A percentile compares a stretch with the other conserved stretches of the same genome.
These are phyloP conservation scores for Stachybotrys chlorohalonatus DNA, from an alignment of 2,329 filamentous ascomycete species.

Conservation along the genomic window DNA sequence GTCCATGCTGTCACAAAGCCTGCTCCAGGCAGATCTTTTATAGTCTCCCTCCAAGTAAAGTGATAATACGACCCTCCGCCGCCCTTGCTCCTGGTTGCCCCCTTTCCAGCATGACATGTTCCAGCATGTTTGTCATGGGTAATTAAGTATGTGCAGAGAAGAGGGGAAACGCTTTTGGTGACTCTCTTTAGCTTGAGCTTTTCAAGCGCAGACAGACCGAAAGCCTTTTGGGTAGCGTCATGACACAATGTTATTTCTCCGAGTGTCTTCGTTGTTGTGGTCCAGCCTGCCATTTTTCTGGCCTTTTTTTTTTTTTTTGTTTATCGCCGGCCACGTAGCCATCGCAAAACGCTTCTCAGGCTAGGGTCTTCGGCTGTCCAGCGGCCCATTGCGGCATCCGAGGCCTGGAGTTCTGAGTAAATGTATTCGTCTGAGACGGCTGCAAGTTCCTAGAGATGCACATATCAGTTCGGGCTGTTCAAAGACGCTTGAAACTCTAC, in stretches of 20 bases:
- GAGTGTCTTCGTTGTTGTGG: neutral
- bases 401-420: conserved; percentile 44
- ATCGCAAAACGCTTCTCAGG: conserved; percentile 46
- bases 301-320: neutral
- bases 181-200: neutral
- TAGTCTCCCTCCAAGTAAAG: neutral
- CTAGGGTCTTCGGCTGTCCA: conserved; percentile 57
- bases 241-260: too few species aligned
- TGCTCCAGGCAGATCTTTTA: neutral
- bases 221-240: neutral
- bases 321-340: conserved; percentile 32
- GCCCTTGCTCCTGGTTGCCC: too few species aligned
- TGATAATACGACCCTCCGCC: too few species aligned
- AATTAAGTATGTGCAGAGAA: neutral
- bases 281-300: too few species aligned
- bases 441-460: conserved; percentile 36
- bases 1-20: neutral
- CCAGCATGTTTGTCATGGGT: neutral
- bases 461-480: neutral
- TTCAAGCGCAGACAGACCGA: neutral
- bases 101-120: neutral
- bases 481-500: neutral
- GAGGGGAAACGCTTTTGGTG: neutral
- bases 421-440: conserved; percentile 50
- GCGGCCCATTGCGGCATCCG: conserved; percentile 46